These are phyloP conservation scores for Talaromyces ruber DNA, from an alignment of 495 filamentous ascomycete genomes.

Conservation along the genomic window DNA sequence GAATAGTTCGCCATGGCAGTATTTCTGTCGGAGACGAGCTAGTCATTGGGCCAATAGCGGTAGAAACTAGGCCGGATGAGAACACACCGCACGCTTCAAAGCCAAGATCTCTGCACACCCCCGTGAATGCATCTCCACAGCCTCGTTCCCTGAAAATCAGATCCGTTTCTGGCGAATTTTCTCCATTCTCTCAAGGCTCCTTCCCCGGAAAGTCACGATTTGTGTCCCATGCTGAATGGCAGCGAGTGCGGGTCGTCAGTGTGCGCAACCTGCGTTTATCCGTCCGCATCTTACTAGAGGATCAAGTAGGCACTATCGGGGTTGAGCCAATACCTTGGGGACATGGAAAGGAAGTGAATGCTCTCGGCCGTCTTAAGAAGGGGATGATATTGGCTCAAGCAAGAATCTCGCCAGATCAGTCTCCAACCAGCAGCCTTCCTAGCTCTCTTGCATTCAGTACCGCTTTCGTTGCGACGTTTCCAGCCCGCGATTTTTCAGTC, in stretches of 20 bases:
- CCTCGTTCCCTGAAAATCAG: slow-evolving; percentile 19
- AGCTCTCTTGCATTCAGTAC: slow-evolving; percentile 35
- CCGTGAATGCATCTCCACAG: slow-evolving; percentile 13
- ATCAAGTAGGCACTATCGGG: slow-evolving; percentile 87
- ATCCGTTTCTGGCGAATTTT: slow-evolving; percentile 24
- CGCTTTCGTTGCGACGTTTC: slow-evolving; percentile 41
- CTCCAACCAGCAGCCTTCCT: slow-evolving; percentile 26
- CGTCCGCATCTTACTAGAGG: slow-evolving; percentile 63
- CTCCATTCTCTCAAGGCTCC: slow-evolving; percentile 21
- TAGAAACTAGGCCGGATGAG: slow-evolving; percentile 22
- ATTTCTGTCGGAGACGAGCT: slow-evolving; percentile 73
- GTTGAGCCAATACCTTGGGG: slow-evolving; percentile 46
- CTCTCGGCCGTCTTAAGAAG: slow-evolving; percentile 54
- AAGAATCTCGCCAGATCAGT: slow-evolving; percentile 32
- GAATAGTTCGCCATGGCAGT: slow-evolving; percentile 69
- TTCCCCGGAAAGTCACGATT: slow-evolving; percentile 19
- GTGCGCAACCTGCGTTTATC: slow-evolving; percentile 83
- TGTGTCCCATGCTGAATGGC: slow-evolving; percentile 49
- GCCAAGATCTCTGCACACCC: slow-evolving; percentile 4
- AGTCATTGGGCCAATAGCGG: slow-evolving; percentile 66
- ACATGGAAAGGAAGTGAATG: slow-evolving; percentile 13
- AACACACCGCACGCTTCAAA: slow-evolving; percentile 12
- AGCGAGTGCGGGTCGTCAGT: slow-evolving; percentile 68
- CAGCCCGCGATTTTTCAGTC: slow-evolving; percentile 28
- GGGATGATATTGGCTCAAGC: slow-evolving; percentile 68